Evolutionary conservation across 2,329 filamentous ascomycete species (phyloP).

Genomic region (Xylariaceae sp.): DNA sequence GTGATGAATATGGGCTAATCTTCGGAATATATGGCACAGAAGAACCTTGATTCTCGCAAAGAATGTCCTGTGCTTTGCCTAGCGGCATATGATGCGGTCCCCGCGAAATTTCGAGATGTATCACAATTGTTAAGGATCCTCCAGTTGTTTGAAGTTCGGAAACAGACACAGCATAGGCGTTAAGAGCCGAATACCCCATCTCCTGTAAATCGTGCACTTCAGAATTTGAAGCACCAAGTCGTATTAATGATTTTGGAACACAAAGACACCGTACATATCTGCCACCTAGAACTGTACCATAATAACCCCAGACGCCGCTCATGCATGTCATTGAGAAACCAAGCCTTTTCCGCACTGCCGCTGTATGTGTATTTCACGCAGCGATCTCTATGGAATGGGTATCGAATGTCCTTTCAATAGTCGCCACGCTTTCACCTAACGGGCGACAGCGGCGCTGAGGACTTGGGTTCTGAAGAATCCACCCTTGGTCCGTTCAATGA

Average conservation of each 20-base stretch:
- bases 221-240: background rate
- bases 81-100: background rate
- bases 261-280: conserved; percentile 31
- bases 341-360: conserved; percentile 18
- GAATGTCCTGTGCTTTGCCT: too few relatives aligned
- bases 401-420: conserved; percentile 18
- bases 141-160: background rate
- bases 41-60: too few relatives aligned
- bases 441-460: conserved; percentile 63
- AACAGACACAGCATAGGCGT: background rate
- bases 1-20: too few relatives aligned
- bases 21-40: too few relatives aligned
- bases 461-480: conserved; percentile 98
- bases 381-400: conserved; percentile 22
- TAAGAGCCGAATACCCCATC: background rate
- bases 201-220: background rate
- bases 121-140: background rate
- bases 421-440: conserved; percentile 35
- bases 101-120: background rate
- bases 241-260: conserved; percentile 17
- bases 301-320: conserved; percentile 31
- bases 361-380: conserved; percentile 16
- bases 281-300: conserved; percentile 27
- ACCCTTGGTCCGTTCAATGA: conserved; percentile 98
- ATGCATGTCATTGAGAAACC: conserved; percentile 30